Evolutionary conservation across 2,329 filamentous ascomycete genomes (phyloP), one percentile per base, ranked within the genome.

Genomic region (Didymella segeticola): DNA sequence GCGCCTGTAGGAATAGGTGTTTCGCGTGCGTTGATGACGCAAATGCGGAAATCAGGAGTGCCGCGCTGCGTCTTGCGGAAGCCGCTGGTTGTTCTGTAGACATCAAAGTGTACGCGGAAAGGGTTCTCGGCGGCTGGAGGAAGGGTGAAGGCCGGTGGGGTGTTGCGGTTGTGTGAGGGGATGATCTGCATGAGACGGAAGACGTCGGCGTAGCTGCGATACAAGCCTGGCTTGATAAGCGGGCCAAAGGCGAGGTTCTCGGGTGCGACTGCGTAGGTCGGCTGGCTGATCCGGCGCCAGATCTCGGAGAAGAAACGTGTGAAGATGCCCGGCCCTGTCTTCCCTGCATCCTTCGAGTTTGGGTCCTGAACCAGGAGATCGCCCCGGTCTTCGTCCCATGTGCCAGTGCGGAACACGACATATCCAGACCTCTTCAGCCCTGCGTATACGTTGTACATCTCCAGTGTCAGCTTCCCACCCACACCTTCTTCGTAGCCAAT

Each of bases 361-460:
- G 39, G 4, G 9, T 49, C 42, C 7, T 47, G 37, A 5, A 43
- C 25, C 15, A 70, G 17, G 2, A 69, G 4, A 2, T 57, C 60
- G 15, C 62, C 66, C 42, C 58, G 62, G 2, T 71, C 63, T 1
- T 73, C 65, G 12, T 73, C 64, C 61, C 76, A 72, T 77, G 73
- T 80, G 76, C 82, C 43, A 83, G 90, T 89, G 48, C 93, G 85
- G 56, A 89, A 80, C 15, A 98, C 85, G 43, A 89, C 84, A 77
- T 96, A 98, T 15, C 95, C 93, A 29, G 85, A 80, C 43, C 95
- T 84, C 71, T 89, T 95, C 64, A 99, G 79, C 47, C 92, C 88
- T 1, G 91, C 84, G 72, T 93, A 99, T 23, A 98, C 93, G 43
- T 89, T 90, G 66, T 91, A 98, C 67, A 91, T 86, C 63, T 96